A percentile compares a stretch with the other conserved stretches of the same genome.
Evolutionary conservation across 441 rosid species (phyloP).

Genomic region (Iberis amara): DNA sequence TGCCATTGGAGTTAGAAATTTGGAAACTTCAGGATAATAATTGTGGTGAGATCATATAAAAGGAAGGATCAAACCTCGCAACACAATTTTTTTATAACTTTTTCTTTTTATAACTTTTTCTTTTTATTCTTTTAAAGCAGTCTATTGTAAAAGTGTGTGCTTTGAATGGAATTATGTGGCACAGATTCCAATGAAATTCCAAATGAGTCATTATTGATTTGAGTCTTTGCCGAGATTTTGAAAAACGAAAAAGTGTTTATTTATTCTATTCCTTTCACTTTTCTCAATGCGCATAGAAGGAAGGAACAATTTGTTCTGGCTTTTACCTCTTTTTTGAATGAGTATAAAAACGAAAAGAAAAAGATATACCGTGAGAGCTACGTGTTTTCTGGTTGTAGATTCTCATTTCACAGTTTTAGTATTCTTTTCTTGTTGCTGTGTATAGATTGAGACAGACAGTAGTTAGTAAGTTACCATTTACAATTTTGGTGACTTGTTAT

Average conservation of each 20-base stretch:
- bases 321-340: too few relatives aligned
- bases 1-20: conserved; percentile 39
- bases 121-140: conserved; percentile 34
- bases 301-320: not conserved
- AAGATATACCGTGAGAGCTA: too few relatives aligned
- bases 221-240: conserved; percentile 20
- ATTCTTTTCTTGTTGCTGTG: too few relatives aligned
- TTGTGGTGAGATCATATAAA: conserved; percentile 32
- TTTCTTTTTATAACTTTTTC: conserved; percentile 22
- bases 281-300: conserved; percentile 27
- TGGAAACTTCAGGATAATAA: conserved; percentile 6
- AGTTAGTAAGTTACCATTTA: too few relatives aligned
- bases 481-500: too few relatives aligned
- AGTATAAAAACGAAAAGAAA: too few relatives aligned
- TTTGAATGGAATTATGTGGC: conserved; percentile 48
- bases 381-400: too few relatives aligned
- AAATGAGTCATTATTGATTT: conserved; percentile 27
- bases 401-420: too few relatives aligned
- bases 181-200: conserved; percentile 26
- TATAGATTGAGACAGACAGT: too few relatives aligned
- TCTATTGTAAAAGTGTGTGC: conserved; percentile 35
- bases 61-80: conserved; percentile 33
- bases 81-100: conserved; percentile 19
- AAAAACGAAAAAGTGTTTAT: conserved; percentile 23
- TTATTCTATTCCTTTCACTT: conserved; percentile 17